Evolutionary conservation across 768 basidiomycete species (phyloP), one percentile per base, ranked within the genome.

Genomic region (Dentipellis sp.): DNA sequence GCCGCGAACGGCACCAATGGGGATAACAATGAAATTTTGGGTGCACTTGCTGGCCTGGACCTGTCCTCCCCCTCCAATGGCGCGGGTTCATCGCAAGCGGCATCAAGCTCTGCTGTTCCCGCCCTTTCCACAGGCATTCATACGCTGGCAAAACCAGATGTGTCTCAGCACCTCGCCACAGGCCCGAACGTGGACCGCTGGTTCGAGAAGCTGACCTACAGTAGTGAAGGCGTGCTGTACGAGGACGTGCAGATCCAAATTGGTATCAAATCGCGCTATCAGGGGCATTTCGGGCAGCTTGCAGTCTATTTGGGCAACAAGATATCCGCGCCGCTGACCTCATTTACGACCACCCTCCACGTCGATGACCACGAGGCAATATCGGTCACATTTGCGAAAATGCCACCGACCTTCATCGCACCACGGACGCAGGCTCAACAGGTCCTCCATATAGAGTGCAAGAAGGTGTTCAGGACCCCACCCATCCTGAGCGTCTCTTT

Each of bases 301-400:
- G 94, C 94, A 22, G 75, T 99, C 38, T 98, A 97, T 72, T 79
- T 98, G 59, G 97, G 97, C 62, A 99, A 98, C 78, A 99, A 99
- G 69, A 76, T 94, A 52, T 81, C 88, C 6, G 82, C 83, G 8
- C 80, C 95, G n/a, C 80, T 99, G 64, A 89, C 87, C 4, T 87
- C 91, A 16, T 93, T 99, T 71, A 94, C 92, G 4, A 86, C 91
- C 6, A 83, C 85, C 1, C 73, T 97, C 61, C 77, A 85, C 60
- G 79, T 85, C 58, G 76, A 79, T 52, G 83, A 95, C 59, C 71
- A 86, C 4, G 84, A 86, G 14, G 87, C 91, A 0, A 72, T 98
- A 29, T 81, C 84, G 8, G 84, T 86, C 17, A 83, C 86, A 1
- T 93, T 98, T 67, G 85, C 92, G 42, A 97, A 95, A 72, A 88